A percentile compares a stretch with the other conserved stretches of the same genome.
Evolutionary conservation across 164 flowering plant genomes (phyloP).

Genomic region (Vitis amurensis): DNA sequence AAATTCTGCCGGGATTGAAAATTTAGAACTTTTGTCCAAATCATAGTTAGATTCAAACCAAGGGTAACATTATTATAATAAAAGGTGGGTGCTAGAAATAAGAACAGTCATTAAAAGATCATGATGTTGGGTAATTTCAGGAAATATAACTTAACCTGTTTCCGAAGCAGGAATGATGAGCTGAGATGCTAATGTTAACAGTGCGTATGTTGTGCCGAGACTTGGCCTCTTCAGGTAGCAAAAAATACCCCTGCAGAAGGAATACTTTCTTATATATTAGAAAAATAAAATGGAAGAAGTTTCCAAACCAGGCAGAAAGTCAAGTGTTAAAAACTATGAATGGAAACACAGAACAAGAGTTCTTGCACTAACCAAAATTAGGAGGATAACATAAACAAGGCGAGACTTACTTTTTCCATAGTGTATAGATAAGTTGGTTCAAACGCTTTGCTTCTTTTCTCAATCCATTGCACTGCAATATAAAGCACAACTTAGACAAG

Average conservation of each 20-base stretch:
- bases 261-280: background rate
- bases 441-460: conserved; percentile 65
- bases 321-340: background rate
- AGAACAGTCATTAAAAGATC: background rate
- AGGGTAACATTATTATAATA: background rate
- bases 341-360: background rate
- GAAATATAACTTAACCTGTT: conserved; percentile 61
- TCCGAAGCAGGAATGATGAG: conserved; percentile 90
- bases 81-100: background rate
- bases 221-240: conserved; percentile 87
- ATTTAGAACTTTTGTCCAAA: background rate
- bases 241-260: conserved; percentile 73
- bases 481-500: conserved; percentile 6
- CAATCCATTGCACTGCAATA: conserved; percentile 84
- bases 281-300: background rate
- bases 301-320: no score
- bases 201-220: conserved; percentile 71
- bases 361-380: no score
- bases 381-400: background rate
- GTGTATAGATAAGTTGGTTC: conserved; percentile 94
- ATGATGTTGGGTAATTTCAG: background rate
- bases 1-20: background rate
- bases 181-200: conserved; percentile 82
- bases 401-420: conserved; percentile 67
- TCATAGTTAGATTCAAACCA: no score